A percentile compares a stretch with the other conserved stretches of the same genome.
Evolutionary conservation across 1,284 basidiomycete species (phyloP).

Genomic region (Rhodotorula sp.): DNA sequence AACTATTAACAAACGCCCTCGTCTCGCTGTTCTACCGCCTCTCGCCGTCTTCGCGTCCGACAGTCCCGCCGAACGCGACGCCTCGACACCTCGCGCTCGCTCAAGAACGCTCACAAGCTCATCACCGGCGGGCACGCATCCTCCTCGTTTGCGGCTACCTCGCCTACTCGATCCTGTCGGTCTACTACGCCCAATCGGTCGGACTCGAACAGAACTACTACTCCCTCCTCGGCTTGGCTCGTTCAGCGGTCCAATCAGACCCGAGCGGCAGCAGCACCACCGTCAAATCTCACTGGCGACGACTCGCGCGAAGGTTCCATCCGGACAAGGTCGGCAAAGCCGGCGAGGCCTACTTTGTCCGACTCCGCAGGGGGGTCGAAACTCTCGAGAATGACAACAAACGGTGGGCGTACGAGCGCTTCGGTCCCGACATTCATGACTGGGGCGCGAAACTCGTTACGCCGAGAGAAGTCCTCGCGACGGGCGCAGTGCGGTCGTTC

Average conservation of each 20-base stretch:
- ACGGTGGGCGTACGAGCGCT: slow-evolving; percentile 43
- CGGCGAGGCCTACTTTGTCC: slow-evolving; percentile 37
- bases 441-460: slow-evolving; percentile 35
- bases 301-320: slow-evolving; percentile 38
- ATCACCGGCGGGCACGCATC: slow-evolving; percentile 24
- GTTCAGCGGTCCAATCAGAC: slow-evolving; percentile 23
- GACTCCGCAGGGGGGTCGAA: slow-evolving; percentile 33
- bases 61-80: slow-evolving; percentile 14
- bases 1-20: slow-evolving; percentile 24
- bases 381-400: slow-evolving; percentile 30
- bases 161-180: slow-evolving; percentile 23
- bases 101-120: slow-evolving; percentile 9
- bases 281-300: slow-evolving; percentile 36
- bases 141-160: slow-evolving; percentile 31
- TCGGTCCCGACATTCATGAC: slow-evolving; percentile 25
- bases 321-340: slow-evolving; percentile 40
- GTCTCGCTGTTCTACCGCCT: slow-evolving; percentile 30
- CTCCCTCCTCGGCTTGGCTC: slow-evolving; percentile 32
- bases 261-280: slow-evolving; percentile 11
- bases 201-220: slow-evolving; percentile 35
- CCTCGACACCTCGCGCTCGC: slow-evolving; percentile 14
- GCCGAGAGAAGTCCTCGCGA: slow-evolving; percentile 34
- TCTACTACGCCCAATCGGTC: slow-evolving; percentile 15
- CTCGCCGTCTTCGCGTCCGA: slow-evolving; percentile 22
- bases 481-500: slow-evolving; percentile 22